phyloP scores from a whole-genome alignment of 139 green algal genomes.

The Zygnema circumcarinatum region DNA sequence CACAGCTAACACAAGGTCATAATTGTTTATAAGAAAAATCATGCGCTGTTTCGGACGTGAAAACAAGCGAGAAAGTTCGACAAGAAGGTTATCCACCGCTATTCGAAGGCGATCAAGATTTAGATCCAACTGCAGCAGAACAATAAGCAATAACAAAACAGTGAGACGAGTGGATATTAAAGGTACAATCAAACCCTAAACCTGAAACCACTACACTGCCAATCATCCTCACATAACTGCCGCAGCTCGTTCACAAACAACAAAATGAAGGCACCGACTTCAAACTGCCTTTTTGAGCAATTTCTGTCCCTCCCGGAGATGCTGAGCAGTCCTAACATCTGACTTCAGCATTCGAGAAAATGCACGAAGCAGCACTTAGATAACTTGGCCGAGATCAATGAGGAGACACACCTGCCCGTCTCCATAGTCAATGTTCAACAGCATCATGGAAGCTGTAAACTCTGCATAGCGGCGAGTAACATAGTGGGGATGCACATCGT shows the following conservation, averaged over 20 bases:
- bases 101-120: conserved; percentile 75
- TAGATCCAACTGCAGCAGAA: conserved; percentile 67
- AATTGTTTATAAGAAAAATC: conserved; percentile 95
- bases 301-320: too few relatives aligned
- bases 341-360: too few relatives aligned
- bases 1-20: conserved; percentile 77
- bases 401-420: conserved; percentile 52
- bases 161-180: conserved; percentile 19
- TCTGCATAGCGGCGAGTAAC: conserved; percentile 70
- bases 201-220: too few relatives aligned
- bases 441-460: conserved; percentile 79
- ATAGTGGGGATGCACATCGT: conserved; percentile 60
- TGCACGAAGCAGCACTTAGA: too few relatives aligned
- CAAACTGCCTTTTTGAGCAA: too few relatives aligned
- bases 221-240: too few relatives aligned
- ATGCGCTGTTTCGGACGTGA: conserved; percentile 50
- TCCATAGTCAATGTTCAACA: conserved; percentile 74
- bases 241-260: neutral
- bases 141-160: neutral
- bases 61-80: conserved; percentile 65
- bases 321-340: too few relatives aligned
- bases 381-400: too few relatives aligned
- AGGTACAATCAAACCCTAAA: conserved; percentile 12
- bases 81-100: conserved; percentile 73
- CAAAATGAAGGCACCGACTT: neutral